Evolutionary conservation across 2,329 filamentous ascomycete species (phyloP), one percentile per base, ranked within the genome.

Genomic region (Leptographium procerum): DNA sequence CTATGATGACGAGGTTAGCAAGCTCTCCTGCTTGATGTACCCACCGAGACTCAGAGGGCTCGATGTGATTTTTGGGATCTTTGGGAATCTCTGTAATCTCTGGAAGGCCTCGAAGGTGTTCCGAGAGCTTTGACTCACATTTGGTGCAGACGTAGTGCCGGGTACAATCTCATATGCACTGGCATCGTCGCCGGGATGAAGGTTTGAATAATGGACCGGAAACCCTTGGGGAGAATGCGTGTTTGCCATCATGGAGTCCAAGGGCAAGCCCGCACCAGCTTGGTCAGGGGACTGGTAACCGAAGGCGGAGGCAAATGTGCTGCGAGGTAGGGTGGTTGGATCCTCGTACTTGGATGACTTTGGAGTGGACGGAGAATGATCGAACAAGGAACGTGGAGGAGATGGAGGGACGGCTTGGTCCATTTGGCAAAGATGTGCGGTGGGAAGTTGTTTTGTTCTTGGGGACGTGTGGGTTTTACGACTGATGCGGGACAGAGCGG

Each of bases 291-390:
- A 73, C 16, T 70, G 70, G 63, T 72, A 73, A 60, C 70, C 67
- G 19, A 70, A 73, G 5, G 64, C 66, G 13, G 40, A n/a, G 19
- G 72, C 66, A 55, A 24, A 68, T 66, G 56, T 54, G 16, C 69
- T 67, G 50, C 62, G 65, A 14, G 64, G 62, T 48, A 67, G 67
- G 28, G 66, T 61, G 36, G 62, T 62, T 28, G 68, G 65, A 47
- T 69, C 65, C 65, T 77, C 78, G 62, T 78, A 73, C 59, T 75
- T 71, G 59, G 77, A 71, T 45, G 72, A 71, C 59, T 70, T 69
- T n/a, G 73, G 71, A 29, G 75, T 68, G 31, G 68, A 62, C 51
- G 74, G 24, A 31, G 31, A 33, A 19, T 4, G 50, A 34, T 55
- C 72, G 59, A 65, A 64, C 52, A 68, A 64, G 24, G 73, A 75